phyloP scores from a whole-genome alignment of 805 yeast genomes.

The Wickerhamomyces canadensis region DNA sequence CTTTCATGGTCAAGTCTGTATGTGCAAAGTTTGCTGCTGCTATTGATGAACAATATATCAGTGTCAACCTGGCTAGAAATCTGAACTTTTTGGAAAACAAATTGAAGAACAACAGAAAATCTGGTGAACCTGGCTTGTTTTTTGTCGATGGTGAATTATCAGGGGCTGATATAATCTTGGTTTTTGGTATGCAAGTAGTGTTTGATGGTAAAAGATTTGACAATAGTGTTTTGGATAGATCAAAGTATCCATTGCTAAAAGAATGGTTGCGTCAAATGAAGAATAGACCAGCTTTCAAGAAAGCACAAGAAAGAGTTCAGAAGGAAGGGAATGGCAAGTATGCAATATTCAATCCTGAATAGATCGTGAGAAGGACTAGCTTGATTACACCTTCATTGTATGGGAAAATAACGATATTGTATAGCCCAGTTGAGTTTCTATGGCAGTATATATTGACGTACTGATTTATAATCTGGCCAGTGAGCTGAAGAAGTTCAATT shows the following conservation, averaged over 20 bases:
- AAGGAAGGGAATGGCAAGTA: conserved; percentile 1
- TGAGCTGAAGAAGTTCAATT: too few relatives aligned
- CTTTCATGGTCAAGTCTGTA: conserved; percentile 42
- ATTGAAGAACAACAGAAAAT: conserved; percentile 28
- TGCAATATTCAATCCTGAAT: too few relatives aligned
- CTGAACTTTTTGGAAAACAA: conserved; percentile 36
- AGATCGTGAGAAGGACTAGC: too few relatives aligned
- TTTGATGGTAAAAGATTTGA: conserved; percentile 18
- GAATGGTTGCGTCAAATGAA: conserved; percentile 23
- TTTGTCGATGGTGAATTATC: conserved; percentile 47
- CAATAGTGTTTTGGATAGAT: conserved; percentile 1
- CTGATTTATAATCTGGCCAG: too few relatives aligned
- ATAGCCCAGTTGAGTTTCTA: too few relatives aligned
- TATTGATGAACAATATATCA: conserved; percentile 43
- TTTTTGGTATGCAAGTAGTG: conserved; percentile 30
- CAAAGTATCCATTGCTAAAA: conserved; percentile 23
- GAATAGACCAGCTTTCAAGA: conserved; percentile 20
- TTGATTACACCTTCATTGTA: too few relatives aligned
- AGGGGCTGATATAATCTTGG: conserved; percentile 51
- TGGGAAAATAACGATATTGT: too few relatives aligned
- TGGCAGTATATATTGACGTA: too few relatives aligned
- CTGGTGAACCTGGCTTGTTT: too few relatives aligned
- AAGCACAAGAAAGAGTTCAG: background rate
- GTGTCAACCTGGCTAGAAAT: conserved; percentile 37
- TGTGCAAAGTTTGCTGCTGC: conserved; percentile 38